Evolutionary conservation across 768 basidiomycete genomes (phyloP).

Genomic region (Saitozyma sp.): DNA sequence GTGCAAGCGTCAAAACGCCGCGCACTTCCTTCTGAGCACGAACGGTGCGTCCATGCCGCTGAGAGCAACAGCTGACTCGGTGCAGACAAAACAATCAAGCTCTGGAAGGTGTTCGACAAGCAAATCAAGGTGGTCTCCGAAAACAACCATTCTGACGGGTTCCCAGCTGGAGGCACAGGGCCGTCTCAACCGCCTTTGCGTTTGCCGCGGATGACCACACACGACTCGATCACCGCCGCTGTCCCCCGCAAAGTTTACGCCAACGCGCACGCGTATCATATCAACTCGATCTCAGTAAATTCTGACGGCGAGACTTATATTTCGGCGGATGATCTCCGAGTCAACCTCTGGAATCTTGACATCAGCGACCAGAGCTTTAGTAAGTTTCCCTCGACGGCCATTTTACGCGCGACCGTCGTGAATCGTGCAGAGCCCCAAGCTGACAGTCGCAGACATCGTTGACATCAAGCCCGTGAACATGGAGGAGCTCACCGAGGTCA

Average conservation of each 20-base stretch:
- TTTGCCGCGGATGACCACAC: constrained; percentile 85
- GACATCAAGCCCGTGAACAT: constrained; percentile 99
- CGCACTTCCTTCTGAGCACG: constrained; percentile 94
- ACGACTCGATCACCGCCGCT: constrained; percentile 97
- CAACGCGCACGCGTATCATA: constrained; percentile 99
- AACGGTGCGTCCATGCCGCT: constrained; percentile 67
- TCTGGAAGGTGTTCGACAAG: constrained; percentile 99
- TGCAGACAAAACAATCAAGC: constrained; percentile 98
- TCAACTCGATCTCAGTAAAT: constrained; percentile 99
- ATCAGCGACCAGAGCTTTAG: constrained; percentile 99
- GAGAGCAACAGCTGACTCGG: not conserved
- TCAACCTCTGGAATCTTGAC: constrained; percentile 98
- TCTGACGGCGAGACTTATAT: constrained; percentile 99
- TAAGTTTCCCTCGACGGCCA: constrained; percentile 57
- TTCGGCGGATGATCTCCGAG: constrained; percentile 94
- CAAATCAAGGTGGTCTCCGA: constrained; percentile 91
- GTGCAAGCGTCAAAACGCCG: constrained; percentile 96
- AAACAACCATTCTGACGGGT: constrained; percentile 75
- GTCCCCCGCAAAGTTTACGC: constrained; percentile 98
- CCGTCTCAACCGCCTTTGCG: constrained; percentile 58
- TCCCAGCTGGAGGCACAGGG: constrained; percentile 24
- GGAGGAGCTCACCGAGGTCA: constrained; percentile 99
- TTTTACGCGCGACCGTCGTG: not conserved
- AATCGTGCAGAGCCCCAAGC: not conserved
- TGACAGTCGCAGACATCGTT: constrained; percentile 76